These are phyloP conservation scores for Phytophthora colocasiae DNA, from an alignment of 352 stramenopile genomes.

Conservation along the genomic window DNA sequence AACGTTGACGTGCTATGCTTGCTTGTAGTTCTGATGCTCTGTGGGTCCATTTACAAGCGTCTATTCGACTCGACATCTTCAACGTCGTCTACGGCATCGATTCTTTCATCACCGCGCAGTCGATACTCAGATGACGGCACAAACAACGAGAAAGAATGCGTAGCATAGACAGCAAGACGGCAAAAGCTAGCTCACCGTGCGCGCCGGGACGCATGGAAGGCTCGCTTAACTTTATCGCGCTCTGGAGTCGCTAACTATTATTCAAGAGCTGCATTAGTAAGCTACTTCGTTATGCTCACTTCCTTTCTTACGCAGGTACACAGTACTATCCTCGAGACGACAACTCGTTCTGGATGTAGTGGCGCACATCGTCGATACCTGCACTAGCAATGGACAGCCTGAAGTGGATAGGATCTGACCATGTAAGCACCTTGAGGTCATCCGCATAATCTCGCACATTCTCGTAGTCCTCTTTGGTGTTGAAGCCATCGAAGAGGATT, in stretches of 20 bases:
- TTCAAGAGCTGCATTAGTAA: conserved; percentile 46
- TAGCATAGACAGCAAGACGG: conserved; percentile 46
- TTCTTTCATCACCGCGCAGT: conserved; percentile 57
- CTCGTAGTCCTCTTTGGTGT: conserved; percentile 87
- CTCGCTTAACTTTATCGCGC: conserved; percentile 20
- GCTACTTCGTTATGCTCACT: conserved; percentile 17
- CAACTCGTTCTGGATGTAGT: conserved; percentile 77
- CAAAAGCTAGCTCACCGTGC: conserved; percentile 23
- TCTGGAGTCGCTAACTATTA: conserved; percentile 43
- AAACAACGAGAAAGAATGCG: conserved; percentile 58
- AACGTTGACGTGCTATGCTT: conserved; percentile 12
- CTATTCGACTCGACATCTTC: conserved; percentile 69
- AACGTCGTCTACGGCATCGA: conserved; percentile 41
- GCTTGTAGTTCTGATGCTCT: conserved; percentile 65
- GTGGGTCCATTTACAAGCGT: conserved; percentile 39
- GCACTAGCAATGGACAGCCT: conserved; percentile 69
- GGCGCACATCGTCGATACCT: conserved; percentile 72
- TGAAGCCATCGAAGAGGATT: conserved; percentile 89
- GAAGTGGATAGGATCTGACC: conserved; percentile 84
- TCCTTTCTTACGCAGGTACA: not conserved
- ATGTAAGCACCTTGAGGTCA: conserved; percentile 80
- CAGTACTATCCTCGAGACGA: conserved; percentile 32
- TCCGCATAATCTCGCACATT: conserved; percentile 73
- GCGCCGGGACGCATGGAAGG: conserved; percentile 34
- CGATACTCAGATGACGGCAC: conserved; percentile 60